Evolutionary conservation across 2,329 filamentous ascomycete genomes (phyloP), one percentile per base, ranked within the genome.

Genomic region (Arachnopeziza araneosa): DNA sequence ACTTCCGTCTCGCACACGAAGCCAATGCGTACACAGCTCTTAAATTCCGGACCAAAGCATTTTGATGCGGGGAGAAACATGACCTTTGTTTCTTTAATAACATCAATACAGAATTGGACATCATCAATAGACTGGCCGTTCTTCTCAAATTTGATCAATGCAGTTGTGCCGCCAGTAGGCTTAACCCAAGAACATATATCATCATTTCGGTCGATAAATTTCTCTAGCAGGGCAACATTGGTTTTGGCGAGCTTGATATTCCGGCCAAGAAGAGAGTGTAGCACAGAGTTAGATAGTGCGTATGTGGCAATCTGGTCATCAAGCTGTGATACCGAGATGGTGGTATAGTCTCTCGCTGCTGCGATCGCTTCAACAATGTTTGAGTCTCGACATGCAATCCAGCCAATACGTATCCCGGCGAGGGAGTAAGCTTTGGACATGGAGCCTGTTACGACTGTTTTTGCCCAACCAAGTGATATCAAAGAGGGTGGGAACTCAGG

Each of bases 361-460:
- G 87, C 84, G 63, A 89, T 79, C 17, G 80, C 77, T 55, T 86
- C 81, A 57, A 93, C 80, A 59, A 96, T 79, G 0, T 76, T 75
- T 5, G 72, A 70, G 72, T 85, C 83, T 24, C 84, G 83, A 17
- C 86, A 88, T 2, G 89, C 90, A 60, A 93, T 80, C 92, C 92
- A 97, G 32, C 92, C 92, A 1, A 93, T 75, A 0, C 91, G 85
- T 63, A 96, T 86, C 1, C 92, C 91, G 0, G 91, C 90, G 4
- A 96, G 77, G 1, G 89, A 85, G 75, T 91, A 96, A 0, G 90
- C 89, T 75, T 96, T 96, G 24, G 89, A 93, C 78, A 96, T 84
- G 21, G 89, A 93, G 17, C 91, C 88, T 0, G 90, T 95, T 14
- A 85, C 84, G 32, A 96, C 79, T 23, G 83, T 82, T 59, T 86